Conservation (phyloP, 768 basidiomycete species). For the Aureoboletus auriporus region DNA sequence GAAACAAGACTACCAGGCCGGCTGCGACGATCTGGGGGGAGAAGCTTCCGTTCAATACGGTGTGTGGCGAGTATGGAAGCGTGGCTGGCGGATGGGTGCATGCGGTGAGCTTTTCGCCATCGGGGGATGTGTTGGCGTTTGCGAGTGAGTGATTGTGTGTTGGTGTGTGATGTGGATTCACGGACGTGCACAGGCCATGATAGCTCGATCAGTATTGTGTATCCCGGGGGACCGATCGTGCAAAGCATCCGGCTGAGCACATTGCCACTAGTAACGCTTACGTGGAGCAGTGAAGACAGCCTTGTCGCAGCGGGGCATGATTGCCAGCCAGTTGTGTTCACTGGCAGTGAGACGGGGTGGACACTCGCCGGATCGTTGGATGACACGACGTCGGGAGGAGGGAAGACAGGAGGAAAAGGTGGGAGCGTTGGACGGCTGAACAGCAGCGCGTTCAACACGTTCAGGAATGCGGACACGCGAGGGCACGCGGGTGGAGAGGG, state of each 20-base stretch:
- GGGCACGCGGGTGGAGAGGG: slow-evolving; percentile 36
- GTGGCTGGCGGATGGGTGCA: slow-evolving; percentile 98
- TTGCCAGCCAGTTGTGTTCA: slow-evolving; percentile 90
- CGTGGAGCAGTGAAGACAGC: slow-evolving; percentile 79
- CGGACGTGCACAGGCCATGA: slow-evolving; percentile 71
- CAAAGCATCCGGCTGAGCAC: slow-evolving; percentile 72
- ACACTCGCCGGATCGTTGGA: slow-evolving; percentile 77
- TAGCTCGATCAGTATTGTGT: slow-evolving; percentile 89
- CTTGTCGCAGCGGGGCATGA: slow-evolving; percentile 95
- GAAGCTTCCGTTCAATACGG: slow-evolving; percentile 94
- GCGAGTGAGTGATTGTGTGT: slow-evolving; percentile 57
- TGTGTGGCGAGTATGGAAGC: slow-evolving; percentile 90
- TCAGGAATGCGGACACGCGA: slow-evolving; percentile 86
- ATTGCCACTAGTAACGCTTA: slow-evolving; percentile 79
- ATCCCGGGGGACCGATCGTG: slow-evolving; percentile 73
- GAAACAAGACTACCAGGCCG: slow-evolving; percentile 50
- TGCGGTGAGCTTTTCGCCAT: slow-evolving; percentile 91
- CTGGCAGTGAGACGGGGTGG: slow-evolving; percentile 78
- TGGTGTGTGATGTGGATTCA: neutral
- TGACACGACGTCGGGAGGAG: slow-evolving; percentile 50
- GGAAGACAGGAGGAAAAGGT: slow-evolving; percentile 37
- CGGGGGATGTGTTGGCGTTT: slow-evolving; percentile 91
- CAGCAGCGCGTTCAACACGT: slow-evolving; percentile 90
- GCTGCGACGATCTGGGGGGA: slow-evolving; percentile 94
- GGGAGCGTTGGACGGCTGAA: slow-evolving; percentile 73